Evolutionary conservation across 1,284 basidiomycete genomes (phyloP), one percentile per base, ranked within the genome.

Genomic region (Ganoderma multipileum): DNA sequence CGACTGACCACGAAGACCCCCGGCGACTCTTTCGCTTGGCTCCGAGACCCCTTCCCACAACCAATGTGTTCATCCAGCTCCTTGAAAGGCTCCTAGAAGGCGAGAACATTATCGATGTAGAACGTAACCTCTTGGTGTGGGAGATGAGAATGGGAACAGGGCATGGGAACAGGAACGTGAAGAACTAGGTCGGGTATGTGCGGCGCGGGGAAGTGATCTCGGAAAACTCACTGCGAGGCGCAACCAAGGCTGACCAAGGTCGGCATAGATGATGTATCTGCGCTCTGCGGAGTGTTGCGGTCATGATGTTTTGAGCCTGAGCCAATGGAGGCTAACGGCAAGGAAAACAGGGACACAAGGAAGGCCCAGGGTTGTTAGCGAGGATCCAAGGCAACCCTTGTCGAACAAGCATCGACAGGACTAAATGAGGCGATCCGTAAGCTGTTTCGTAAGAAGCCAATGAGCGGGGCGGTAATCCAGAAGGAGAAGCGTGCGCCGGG

Each of bases 381-480:
- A 23, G 28, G 33, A 28, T 33, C 33, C 55, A 38, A 33, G 55
- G 55, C 30, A n/a, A n/a, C 16, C 70, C 65, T 52, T 50, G 44
- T 52, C 30, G 39, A 66, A 67, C 64, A 64, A 61, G 55, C 64
- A 52, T 66, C 42, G 64, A 11, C 41, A 60, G 52, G 26, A 64
- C 66, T 58, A 61, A 55, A 67, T 33, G 38, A 64, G 30, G 28
- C 30, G 39, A 55, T 66, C 65, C 54, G 70, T 71, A 65, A 71
- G 70, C 70, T 57, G 47, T 18, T 2, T 42, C 11, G 18, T 18
- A 54, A 12, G 28, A 67, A 61, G 52, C 71, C 71, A 72, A 72
- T 72, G 65, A 28, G 61, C 38, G 42, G 1, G 28, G 33, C 47
- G 60, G 67, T 39, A 72, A 68, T 30, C 55, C 41, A n/a, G 54